Conservation (phyloP, 495 filamentous ascomycete species). For the Achaetomiella virescens region DNA sequence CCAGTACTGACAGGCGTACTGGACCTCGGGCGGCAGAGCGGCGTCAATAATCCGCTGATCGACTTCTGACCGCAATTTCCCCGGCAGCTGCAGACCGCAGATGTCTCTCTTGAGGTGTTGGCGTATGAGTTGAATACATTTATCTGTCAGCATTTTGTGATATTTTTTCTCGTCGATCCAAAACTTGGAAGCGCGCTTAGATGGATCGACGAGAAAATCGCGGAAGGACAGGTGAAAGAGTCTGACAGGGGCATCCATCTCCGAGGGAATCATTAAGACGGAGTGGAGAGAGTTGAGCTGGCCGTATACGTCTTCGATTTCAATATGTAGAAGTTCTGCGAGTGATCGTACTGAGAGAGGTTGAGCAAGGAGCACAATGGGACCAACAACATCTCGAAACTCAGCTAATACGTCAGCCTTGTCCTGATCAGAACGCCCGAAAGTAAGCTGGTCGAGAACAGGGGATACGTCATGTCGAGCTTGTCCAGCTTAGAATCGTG, state of each 20-base stretch:
- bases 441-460: conserved; percentile 24
- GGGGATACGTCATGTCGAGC: conserved; percentile 31
- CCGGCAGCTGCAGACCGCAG: conserved; percentile 30
- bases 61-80: conserved; percentile 18
- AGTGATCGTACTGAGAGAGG: conserved; percentile 15
- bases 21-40: conserved; percentile 23
- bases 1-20: conserved; percentile 42
- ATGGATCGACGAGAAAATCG: conserved; percentile 43
- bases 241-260: conserved; percentile 13
- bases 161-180: conserved; percentile 23
- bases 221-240: conserved; percentile 46
- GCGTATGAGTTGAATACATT: conserved; percentile 34
- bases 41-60: conserved; percentile 17
- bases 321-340: conserved; percentile 14
- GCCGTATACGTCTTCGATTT: conserved; percentile 4
- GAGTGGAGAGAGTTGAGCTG: conserved; percentile 26
- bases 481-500: conserved; percentile 26
- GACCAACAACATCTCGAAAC: conserved; percentile 15
- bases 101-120: conserved; percentile 33
- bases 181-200: conserved; percentile 21
- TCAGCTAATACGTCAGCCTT: conserved; percentile 3
- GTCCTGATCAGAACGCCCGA: conserved; percentile 7
- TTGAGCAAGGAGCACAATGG: conserved; percentile 23
- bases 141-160: conserved; percentile 15
- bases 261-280: conserved; percentile 22